Evolutionary conservation across 495 filamentous ascomycete species (phyloP).

Genomic region (Daldinia caldariorum): DNA sequence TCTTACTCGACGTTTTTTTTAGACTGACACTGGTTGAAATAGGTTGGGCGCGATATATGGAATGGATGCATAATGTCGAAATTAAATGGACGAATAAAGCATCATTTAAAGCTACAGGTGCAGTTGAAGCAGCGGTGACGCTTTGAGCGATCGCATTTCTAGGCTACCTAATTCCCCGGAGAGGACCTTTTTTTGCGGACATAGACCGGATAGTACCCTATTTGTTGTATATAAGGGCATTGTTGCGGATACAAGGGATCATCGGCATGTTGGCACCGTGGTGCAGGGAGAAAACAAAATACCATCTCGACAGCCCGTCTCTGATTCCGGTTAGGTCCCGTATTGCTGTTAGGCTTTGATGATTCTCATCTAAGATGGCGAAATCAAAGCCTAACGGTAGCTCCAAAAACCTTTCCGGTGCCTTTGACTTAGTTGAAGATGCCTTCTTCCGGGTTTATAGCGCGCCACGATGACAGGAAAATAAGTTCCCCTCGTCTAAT

Average conservation of each 20-base stretch:
- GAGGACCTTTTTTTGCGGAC: constrained; percentile 9
- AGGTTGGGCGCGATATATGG: constrained; percentile 69
- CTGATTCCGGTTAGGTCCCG: constrained; percentile 1
- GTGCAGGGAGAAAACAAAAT: constrained; percentile 5
- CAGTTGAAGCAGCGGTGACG: constrained; percentile 73
- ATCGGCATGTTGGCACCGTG: not conserved
- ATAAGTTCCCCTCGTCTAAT: constrained; percentile 18
- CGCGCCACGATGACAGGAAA: constrained; percentile 14
- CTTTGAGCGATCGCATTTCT: constrained; percentile 58
- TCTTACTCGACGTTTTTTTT: not conserved
- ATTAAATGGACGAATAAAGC: constrained; percentile 61
- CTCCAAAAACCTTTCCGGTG: not conserved
- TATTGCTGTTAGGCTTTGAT: constrained; percentile 1
- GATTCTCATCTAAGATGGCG: constrained; percentile 4
- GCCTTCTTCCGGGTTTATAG: constrained; percentile 8
- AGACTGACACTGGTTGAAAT: constrained; percentile 16
- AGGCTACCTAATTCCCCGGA: constrained; percentile 4
- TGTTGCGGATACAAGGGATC: constrained; percentile 16
- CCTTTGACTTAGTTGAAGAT: constrained; percentile 9
- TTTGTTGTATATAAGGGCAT: constrained; percentile 36
- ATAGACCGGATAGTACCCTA: constrained; percentile 22
- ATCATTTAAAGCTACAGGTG: constrained; percentile 73
- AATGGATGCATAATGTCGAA: constrained; percentile 65
- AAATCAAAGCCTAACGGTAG: constrained; percentile 4
- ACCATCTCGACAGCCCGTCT: constrained; percentile 3